phyloP scores from a whole-genome alignment of 768 basidiomycete genomes.

The Myochromella boudieri region DNA sequence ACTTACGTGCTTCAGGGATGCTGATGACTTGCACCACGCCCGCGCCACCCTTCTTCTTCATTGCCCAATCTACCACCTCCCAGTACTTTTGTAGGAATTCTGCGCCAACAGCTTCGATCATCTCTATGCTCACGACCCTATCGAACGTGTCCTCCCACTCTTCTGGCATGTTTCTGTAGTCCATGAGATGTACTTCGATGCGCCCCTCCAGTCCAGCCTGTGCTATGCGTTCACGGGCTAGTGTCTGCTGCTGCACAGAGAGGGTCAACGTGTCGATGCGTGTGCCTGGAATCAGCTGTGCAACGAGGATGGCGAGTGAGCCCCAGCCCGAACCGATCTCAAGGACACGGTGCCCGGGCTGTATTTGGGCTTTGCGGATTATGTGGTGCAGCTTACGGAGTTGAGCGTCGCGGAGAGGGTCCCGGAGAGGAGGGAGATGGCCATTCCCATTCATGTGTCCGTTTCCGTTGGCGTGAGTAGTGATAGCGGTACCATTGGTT shows the following conservation, averaged over 20 bases:
- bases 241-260: slow-evolving; percentile 59
- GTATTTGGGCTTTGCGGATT: slow-evolving; percentile 62
- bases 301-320: slow-evolving; percentile 64
- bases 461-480: background rate
- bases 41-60: slow-evolving; percentile 56
- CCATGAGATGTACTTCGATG: slow-evolving; percentile 72
- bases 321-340: slow-evolving; percentile 86
- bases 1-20: slow-evolving; percentile 68
- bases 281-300: slow-evolving; percentile 51
- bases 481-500: background rate
- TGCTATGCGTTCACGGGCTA: slow-evolving; percentile 56
- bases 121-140: slow-evolving; percentile 71
- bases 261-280: slow-evolving; percentile 73
- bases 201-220: slow-evolving; percentile 49
- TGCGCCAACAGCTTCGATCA: slow-evolving; percentile 73
- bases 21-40: slow-evolving; percentile 77
- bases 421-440: slow-evolving; percentile 4
- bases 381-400: slow-evolving; percentile 64
- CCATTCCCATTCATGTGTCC: background rate
- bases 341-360: slow-evolving; percentile 54
- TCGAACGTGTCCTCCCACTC: slow-evolving; percentile 70
- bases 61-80: slow-evolving; percentile 61
- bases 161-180: slow-evolving; percentile 63
- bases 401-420: slow-evolving; percentile 49
- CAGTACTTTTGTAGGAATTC: slow-evolving; percentile 70